Percentiles rank a stretch among this genome's conserved stretches.
These are phyloP conservation scores for Pholiota adiposa DNA, from an alignment of 1,284 basidiomycete species.

Conservation along the genomic window DNA sequence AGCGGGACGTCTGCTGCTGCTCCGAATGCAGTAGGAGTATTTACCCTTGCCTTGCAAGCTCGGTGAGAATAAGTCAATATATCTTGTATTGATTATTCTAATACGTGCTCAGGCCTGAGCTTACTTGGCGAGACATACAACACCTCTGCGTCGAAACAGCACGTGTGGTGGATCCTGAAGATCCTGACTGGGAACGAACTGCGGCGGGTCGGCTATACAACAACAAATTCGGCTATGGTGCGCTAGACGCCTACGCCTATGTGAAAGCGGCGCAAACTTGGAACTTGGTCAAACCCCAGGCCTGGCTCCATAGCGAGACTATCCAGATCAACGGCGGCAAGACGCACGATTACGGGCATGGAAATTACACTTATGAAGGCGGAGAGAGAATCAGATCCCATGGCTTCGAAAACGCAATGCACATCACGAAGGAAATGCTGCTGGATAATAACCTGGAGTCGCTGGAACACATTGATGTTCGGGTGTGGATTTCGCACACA, in stretches of 20 bases:
- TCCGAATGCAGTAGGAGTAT: slow-evolving; percentile 90
- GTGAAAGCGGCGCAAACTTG: slow-evolving; percentile 83
- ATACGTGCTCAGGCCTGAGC: slow-evolving; percentile 68
- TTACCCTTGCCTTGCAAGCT: slow-evolving; percentile 86
- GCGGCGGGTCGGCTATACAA: slow-evolving; percentile 82
- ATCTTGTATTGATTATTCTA: neutral
- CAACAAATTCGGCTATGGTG: slow-evolving; percentile 98
- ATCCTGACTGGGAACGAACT: slow-evolving; percentile 93
- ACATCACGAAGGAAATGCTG: slow-evolving; percentile 78
- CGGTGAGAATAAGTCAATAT: slow-evolving; percentile 47
- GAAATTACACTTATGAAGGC: slow-evolving; percentile 59
- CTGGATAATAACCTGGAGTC: slow-evolving; percentile 79
- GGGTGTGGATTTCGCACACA: slow-evolving; percentile 91
- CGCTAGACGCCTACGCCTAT: slow-evolving; percentile 82
- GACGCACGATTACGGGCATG: slow-evolving; percentile 42
- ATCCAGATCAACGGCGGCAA: slow-evolving; percentile 67
- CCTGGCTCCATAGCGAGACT: slow-evolving; percentile 81
- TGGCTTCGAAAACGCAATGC: slow-evolving; percentile 71
- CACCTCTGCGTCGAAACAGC: slow-evolving; percentile 86
- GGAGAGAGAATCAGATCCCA: slow-evolving; percentile 67
- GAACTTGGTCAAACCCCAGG: slow-evolving; percentile 92
- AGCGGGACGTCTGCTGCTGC: slow-evolving; percentile 98
- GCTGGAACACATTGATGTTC: slow-evolving; percentile 91
- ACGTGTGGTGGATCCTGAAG: slow-evolving; percentile 83
- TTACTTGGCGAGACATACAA: slow-evolving; percentile 97